Evolutionary conservation across 2,329 filamentous ascomycete genomes (phyloP), one percentile per base, ranked within the genome.

Genomic region (Pestalotiopsis sp.): DNA sequence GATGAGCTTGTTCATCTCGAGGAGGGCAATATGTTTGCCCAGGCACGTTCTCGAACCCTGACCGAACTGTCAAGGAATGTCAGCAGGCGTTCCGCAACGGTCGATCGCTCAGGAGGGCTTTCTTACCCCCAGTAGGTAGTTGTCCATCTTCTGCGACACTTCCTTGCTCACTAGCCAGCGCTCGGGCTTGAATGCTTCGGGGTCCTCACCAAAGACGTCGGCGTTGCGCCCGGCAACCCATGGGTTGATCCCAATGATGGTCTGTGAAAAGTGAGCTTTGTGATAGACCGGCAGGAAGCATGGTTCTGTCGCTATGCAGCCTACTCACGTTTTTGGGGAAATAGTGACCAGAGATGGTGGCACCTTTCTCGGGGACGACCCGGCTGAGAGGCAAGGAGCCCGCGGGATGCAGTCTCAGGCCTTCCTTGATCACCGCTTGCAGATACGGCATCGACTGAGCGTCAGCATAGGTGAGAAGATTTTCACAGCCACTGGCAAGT

Each of bases 401-500:
- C 0, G 79, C 79, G 5, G 84, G 81, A 69, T 86, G 82, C 2
- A 86, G 69, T 4, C 86, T 79, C 72, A 86, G 77, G 1, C 79
- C 77, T 71, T 87, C 85, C 38, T 81, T 82, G 27, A 87, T 77
- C 14, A 85, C 81, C 1, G 85, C 84, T 67, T 84, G 79, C 2
- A 88, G 77, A 68, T 86, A 87, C 0, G 79, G 80, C 67, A 84
- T 72, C 2, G 73, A 68, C 67, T 78, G 75, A 2, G 72, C 70
- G 17, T 78, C 71, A 41, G 72, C 73, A 64, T 77, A 80, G 0
- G 72, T 72, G 31, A 20, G 45, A 52, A 76, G 67, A 3, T 65
- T 36, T 2, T 71, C 64, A 6, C 68, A 68, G 6, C 55, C 27
- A 4, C 14, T 9, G 62, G 17, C 39, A 4, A 27, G 2, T 14